A percentile compares a stretch with the other conserved stretches of the same genome.
phyloP scores from a whole-genome alignment of 2,329 filamentous ascomycete species.

The Didymosphaeria variabile region DNA sequence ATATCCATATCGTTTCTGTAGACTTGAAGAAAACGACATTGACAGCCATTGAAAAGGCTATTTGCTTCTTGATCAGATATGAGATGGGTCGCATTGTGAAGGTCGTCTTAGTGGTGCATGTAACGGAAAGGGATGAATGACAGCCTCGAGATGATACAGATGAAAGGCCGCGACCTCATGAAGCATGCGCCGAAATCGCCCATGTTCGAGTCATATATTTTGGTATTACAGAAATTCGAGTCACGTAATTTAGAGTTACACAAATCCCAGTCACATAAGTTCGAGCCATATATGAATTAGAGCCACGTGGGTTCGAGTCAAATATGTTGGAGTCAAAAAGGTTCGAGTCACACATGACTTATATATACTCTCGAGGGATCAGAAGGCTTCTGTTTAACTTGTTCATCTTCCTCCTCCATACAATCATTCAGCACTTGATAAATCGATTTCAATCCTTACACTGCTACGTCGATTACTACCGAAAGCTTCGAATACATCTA shows the following conservation, averaged over 20 bases:
- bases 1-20: constrained; percentile 11
- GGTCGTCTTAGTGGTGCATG: constrained; percentile 13
- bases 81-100: not conserved
- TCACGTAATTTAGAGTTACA: not conserved
- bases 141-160: constrained; percentile 13
- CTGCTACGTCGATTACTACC: too few relatives aligned
- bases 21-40: constrained; percentile 10
- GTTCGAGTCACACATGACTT: too few relatives aligned
- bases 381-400: too few relatives aligned
- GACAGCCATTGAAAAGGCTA: constrained; percentile 10
- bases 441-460: too few relatives aligned
- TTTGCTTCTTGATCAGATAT: constrained; percentile 15
- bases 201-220: constrained; percentile 9
- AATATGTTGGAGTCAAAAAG: too few relatives aligned
- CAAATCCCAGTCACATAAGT: too few relatives aligned
- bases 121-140: constrained; percentile 10
- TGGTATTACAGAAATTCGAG: constrained; percentile 9
- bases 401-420: too few relatives aligned
- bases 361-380: too few relatives aligned
- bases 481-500: too few relatives aligned
- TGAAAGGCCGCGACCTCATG: constrained; percentile 2
- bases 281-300: too few relatives aligned
- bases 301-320: too few relatives aligned
- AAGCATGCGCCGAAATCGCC: constrained; percentile 15
- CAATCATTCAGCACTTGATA: too few relatives aligned